Percentiles rank a stretch among this genome's conserved stretches.
Conservation (phyloP, 352 stramenopile genomes). For the Lagenidium giganteum region DNA sequence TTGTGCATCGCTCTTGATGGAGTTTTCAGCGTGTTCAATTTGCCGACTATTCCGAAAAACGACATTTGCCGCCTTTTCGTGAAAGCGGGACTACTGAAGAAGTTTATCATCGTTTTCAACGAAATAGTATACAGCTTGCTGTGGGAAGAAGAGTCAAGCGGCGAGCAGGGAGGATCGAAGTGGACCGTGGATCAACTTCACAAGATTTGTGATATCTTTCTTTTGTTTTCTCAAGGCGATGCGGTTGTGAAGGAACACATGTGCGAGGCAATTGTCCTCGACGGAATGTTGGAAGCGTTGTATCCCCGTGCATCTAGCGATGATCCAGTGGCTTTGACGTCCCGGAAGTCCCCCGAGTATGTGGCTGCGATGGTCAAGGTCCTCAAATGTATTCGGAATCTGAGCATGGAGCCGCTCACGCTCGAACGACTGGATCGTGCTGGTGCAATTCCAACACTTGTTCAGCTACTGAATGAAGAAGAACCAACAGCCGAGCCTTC, state of each 20-base stretch:
- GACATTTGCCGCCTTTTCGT: constrained; percentile 94
- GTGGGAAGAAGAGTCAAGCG: not conserved
- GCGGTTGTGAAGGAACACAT: constrained; percentile 91
- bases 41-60: constrained; percentile 91
- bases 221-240: constrained; percentile 91
- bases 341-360: no score
- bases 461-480: constrained; percentile 67
- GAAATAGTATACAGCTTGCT: constrained; percentile 49
- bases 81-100: constrained; percentile 85
- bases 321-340: no score
- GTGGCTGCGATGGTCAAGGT: constrained; percentile 63
- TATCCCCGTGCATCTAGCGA: constrained; percentile 15
- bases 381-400: constrained; percentile 82
- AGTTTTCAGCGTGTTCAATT: constrained; percentile 87
- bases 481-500: constrained; percentile 15
- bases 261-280: constrained; percentile 73
- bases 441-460: constrained; percentile 82
- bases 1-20: constrained; percentile 86
- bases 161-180: constrained; percentile 2
- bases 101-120: constrained; percentile 86
- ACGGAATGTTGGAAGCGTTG: constrained; percentile 60
- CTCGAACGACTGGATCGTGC: constrained; percentile 86
- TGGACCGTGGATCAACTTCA: constrained; percentile 72
- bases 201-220: constrained; percentile 83
- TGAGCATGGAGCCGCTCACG: constrained; percentile 89